A percentile compares a stretch with the other conserved stretches of the same genome.
Evolutionary conservation across 441 rosid species (phyloP).

Genomic region (Populus hybrid): DNA sequence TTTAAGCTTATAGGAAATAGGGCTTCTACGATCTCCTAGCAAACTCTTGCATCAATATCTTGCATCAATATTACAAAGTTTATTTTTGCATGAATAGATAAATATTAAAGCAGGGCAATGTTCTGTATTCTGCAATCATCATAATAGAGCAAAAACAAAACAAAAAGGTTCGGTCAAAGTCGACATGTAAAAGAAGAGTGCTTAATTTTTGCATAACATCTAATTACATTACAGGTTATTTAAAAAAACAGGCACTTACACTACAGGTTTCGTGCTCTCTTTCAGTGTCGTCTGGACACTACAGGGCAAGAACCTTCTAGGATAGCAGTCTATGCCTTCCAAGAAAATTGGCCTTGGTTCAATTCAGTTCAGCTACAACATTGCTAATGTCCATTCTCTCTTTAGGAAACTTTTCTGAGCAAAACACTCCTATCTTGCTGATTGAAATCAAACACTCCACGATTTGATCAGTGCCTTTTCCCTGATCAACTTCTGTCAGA

Average conservation of each 20-base stretch:
- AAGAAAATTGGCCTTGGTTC: not conserved
- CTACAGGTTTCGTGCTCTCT: not conserved
- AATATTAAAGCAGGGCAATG: too few species aligned
- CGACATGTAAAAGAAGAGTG: too few species aligned
- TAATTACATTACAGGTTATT: not conserved
- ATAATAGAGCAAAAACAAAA: too few species aligned
- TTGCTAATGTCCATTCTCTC: not conserved
- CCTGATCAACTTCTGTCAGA: not conserved
- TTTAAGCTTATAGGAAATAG: not conserved
- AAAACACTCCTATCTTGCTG: not conserved
- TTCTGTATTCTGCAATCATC: too few species aligned
- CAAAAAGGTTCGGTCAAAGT: too few species aligned
- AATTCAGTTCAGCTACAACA: not conserved
- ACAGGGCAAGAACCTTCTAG: too few species aligned
- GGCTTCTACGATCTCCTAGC: not conserved
- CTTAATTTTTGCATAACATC: not conserved
- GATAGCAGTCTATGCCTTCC: not conserved
- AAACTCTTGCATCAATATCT: too few species aligned
- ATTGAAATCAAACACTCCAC: not conserved
- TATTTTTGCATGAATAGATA: not conserved
- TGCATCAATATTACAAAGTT: not conserved
- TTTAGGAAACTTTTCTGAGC: not conserved
- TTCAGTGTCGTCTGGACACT: too few species aligned
- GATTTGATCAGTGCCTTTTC: too few species aligned
- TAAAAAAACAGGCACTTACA: not conserved